Percentiles rank a stretch among this genome's conserved stretches.
phyloP scores from a whole-genome alignment of 345 rosid genomes.

The Salix exigua region DNA sequence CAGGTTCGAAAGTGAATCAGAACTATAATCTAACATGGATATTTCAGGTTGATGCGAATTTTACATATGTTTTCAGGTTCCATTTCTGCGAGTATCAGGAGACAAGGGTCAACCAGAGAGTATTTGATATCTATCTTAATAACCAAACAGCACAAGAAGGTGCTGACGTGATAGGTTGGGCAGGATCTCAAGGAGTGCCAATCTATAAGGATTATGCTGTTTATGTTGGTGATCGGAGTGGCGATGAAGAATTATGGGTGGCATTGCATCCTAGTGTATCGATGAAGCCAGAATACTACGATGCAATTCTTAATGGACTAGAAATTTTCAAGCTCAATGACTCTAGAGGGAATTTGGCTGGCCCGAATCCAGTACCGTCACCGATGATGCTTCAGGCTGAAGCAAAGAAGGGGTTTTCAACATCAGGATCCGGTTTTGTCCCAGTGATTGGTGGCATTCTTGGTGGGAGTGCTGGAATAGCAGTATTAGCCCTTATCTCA shows the following conservation, averaged over 20 bases:
- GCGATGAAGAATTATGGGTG: conserved; percentile 23
- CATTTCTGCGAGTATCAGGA: conserved; percentile 23
- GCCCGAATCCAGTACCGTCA: conserved; percentile 25
- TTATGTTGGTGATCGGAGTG: neutral
- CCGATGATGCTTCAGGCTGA: conserved; percentile 8
- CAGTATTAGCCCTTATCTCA: conserved; percentile 7
- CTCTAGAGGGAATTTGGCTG: conserved; percentile 15
- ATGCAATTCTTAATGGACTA: conserved; percentile 22
- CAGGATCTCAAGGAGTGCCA: conserved; percentile 18
- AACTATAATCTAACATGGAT: conserved; percentile 23
- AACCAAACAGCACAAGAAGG: conserved; percentile 21
- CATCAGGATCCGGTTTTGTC: conserved; percentile 5
- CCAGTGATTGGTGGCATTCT: conserved; percentile 17
- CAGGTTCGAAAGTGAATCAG: conserved; percentile 4
- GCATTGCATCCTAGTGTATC: conserved; percentile 23
- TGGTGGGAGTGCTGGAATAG: conserved; percentile 16
- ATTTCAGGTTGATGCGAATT: conserved; percentile 17
- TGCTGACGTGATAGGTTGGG: conserved; percentile 29
- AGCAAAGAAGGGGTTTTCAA: conserved; percentile 3
- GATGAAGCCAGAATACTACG: conserved; percentile 22
- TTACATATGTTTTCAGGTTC: conserved; percentile 19
- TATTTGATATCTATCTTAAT: conserved; percentile 23
- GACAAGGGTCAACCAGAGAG: conserved; percentile 17
- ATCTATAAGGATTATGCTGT: conserved; percentile 26
- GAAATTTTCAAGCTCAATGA: conserved; percentile 26